Evolutionary conservation across 352 stramenopile species (phyloP), one percentile per base, ranked within the genome.

Genomic region (Salisapilia sapeloensis): DNA sequence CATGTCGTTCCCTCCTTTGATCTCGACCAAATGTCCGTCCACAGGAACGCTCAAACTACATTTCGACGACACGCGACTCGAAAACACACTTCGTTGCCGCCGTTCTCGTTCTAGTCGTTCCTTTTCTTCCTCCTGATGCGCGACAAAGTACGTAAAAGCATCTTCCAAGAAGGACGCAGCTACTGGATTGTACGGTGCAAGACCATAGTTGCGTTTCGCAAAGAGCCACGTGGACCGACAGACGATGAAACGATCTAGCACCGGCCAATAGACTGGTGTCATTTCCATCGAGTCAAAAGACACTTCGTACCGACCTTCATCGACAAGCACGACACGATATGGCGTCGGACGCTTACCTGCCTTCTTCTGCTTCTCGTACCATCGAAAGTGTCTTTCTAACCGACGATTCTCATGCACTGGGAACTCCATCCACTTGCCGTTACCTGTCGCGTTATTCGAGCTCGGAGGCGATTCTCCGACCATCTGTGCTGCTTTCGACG

Each of bases 271-370:
- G 30, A 91, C 66, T 0, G 69, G 66, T 26, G 32, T 79, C 65
- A 89, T 86, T 10, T 48, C 48, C 69, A 86, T 84, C 1, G 48
- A 65, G 18, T 81, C 65, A 20, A 91, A 34, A 23, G 70, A 64
- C 9, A 91, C 76, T 36, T 89, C 70, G 39, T 83, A 55, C 6
- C 72, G 65, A 4, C 76, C 76, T 69, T 87, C 63, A 33, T 91
- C 72, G 0, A 91, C 76, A 3, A 83, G 14, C 6, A 91, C 76
- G 16, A 81, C 53, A 10, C 53, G 56, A 7, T 59, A 57, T 17
- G 63, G 63, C 16, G 56, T 24, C 12, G 72, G 66, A 3, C 18
- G 30, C 17, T 38, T 29, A 4, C 57, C 53, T 24, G 57, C 54
- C 13, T 15, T 42, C 24, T 77, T 71, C 22, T 76, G 50, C 4